Conservation (phyloP, 2,329 filamentous ascomycete genomes). For the Tolypocladium capitatum region DNA sequence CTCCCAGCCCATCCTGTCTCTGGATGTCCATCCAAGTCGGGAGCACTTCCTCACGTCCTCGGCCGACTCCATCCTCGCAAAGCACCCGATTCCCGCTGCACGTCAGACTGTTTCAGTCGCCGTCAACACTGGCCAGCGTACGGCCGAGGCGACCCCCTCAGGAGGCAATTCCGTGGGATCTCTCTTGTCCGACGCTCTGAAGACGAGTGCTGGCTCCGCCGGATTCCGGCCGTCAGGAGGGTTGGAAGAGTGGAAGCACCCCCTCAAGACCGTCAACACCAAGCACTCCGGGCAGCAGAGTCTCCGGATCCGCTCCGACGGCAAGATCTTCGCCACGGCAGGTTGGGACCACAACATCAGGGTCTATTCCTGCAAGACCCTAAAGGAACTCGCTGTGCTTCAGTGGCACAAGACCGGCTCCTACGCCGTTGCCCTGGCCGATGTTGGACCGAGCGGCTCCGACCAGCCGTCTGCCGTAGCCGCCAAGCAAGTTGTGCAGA, state of each 20-base stretch:
- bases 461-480: background rate
- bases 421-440: constrained; percentile 65
- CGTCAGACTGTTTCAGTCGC: constrained; percentile 12
- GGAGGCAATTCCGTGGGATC: constrained; percentile 6
- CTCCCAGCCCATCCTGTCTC: constrained; percentile 68
- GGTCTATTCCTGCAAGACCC: constrained; percentile 66
- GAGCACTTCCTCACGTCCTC: constrained; percentile 64
- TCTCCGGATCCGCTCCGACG: constrained; percentile 64
- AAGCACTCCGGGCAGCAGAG: constrained; percentile 86
- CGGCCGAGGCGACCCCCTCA: constrained; percentile 4
- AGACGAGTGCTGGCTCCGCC: background rate
- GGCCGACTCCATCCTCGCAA: constrained; percentile 67
- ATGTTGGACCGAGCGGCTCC: constrained; percentile 13
- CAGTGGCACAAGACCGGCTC: constrained; percentile 91
- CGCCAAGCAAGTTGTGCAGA: background rate
- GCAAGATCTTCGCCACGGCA: constrained; percentile 72
- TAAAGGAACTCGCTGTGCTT: constrained; percentile 80
- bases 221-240: constrained; percentile 3
- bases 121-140: constrained; percentile 6
- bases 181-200: constrained; percentile 12
- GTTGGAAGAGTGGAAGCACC: constrained; percentile 25
- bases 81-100: constrained; percentile 49
- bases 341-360: constrained; percentile 80
- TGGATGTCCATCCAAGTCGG: constrained; percentile 38
- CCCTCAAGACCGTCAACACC: constrained; percentile 55